phyloP scores from a whole-genome alignment of 371 early-diverging fungal species.

The Saksenaea oblongispora region DNA sequence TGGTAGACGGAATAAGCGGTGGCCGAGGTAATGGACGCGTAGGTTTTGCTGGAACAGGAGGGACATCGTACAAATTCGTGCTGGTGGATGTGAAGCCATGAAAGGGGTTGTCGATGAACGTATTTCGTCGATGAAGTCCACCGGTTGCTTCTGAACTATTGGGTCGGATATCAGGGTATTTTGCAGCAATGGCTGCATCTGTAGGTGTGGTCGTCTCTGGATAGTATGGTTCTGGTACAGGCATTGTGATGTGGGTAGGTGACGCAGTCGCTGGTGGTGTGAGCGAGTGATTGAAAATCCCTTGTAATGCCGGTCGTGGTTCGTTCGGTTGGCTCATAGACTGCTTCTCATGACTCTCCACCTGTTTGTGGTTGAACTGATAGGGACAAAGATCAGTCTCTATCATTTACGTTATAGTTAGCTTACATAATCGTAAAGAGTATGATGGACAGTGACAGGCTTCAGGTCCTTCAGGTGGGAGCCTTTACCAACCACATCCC shows the following conservation, averaged over 20 bases:
- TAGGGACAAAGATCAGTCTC: not conserved
- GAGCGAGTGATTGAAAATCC: slow-evolving; percentile 18
- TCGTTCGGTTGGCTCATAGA: slow-evolving; percentile 15
- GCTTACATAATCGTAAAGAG: slow-evolving; percentile 46
- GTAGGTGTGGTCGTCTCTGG: slow-evolving; percentile 18
- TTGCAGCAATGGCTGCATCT: slow-evolving; percentile 13
- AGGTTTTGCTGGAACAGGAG: slow-evolving; percentile 28
- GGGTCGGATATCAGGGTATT: slow-evolving; percentile 18
- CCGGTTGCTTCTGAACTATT: slow-evolving; percentile 13
- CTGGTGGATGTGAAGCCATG: slow-evolving; percentile 53
- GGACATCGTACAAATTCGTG: slow-evolving; percentile 19
- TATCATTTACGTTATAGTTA: not conserved
- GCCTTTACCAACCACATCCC: slow-evolving; percentile 18
- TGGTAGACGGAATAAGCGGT: slow-evolving; percentile 1
- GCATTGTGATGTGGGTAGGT: slow-evolving; percentile 13
- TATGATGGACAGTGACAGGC: slow-evolving; percentile 14
- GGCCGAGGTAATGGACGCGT: slow-evolving; percentile 20
- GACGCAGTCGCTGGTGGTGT: not conserved
- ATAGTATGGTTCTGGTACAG: not conserved
- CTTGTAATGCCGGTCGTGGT: slow-evolving; percentile 25
- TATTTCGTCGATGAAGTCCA: slow-evolving; percentile 41
- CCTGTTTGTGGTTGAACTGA: slow-evolving; percentile 21
- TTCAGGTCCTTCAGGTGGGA: not conserved
- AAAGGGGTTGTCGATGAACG: slow-evolving; percentile 65
- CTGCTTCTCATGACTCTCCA: slow-evolving; percentile 4